Base-by-base conservation (phyloP, 164 flowering plant genomes). In the Litsea cubeba region DNA sequence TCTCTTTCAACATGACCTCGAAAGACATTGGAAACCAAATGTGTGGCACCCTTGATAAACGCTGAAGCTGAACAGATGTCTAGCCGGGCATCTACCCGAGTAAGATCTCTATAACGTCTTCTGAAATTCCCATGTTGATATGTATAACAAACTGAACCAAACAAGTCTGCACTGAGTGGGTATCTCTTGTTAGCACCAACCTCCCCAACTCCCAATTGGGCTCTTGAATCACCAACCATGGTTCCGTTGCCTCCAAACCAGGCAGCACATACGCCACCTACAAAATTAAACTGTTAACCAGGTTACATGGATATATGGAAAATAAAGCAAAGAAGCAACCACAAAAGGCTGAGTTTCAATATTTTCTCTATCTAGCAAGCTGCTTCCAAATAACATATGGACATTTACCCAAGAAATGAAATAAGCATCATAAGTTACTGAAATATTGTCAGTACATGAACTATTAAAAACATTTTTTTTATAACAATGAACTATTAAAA, bases 121-220 rank as follows among this genome's bases (percentile, higher is more conserved):
- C 85, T 87, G 81, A 95, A 95, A 65, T 80, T 84, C 65, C 98
- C 98, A 75, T 86, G 95, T 80, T 91, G 98, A 50, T 82, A 80
- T 24, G 92, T 88, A 80, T 75, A 90, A 83, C 94, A 85, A 66
- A 82, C 51, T 30, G 98, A 95, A 25, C 92, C 95, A 84, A 91
- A 95, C 50, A 88, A 68, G 78, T 95, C 97, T 62, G 90, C 91
- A 70, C 66, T 80, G 3, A 90, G 66, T 46, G 84, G 87, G 71
- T 76, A 84, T 76, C 87, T 84, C 60, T 54, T 73, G 69, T 73
- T 77, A 65, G 79, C 26, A 57, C 57, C 50, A 25, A 50, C 40
- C 17, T 49, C 76, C 15, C 73, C 75, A 35, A 81, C 82, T 76
- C 74, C 74, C 35, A 76, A 54, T 57, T 65, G 69, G 46, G 28